Evolutionary conservation across 306 rosid genomes (phyloP).

Genomic region (Coriaria nepalensis): DNA sequence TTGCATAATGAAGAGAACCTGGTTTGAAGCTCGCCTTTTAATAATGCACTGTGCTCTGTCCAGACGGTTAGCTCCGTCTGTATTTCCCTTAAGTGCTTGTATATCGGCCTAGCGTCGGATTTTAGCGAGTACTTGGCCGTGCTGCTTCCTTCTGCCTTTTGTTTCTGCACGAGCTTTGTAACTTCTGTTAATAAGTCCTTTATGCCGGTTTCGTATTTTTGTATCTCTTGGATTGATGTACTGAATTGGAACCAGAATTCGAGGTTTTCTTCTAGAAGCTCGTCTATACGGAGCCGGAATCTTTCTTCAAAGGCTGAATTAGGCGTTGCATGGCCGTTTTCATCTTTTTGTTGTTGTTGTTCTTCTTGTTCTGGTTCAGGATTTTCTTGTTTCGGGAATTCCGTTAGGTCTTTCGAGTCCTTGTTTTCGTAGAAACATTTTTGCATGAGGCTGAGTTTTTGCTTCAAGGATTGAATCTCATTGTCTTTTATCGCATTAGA

Average conservation of each 20-base stretch:
- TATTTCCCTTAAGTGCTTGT: constrained; percentile 71
- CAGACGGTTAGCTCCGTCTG: constrained; percentile 59
- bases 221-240: constrained; percentile 54
- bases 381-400: not conserved
- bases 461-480: constrained; percentile 56
- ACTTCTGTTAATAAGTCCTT: constrained; percentile 49
- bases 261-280: constrained; percentile 78
- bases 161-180: constrained; percentile 36
- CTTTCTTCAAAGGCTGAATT: constrained; percentile 52
- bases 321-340: constrained; percentile 20
- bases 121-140: constrained; percentile 20
- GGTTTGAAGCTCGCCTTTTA: constrained; percentile 55
- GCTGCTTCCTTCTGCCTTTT: constrained; percentile 28
- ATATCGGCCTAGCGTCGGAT: constrained; percentile 75
- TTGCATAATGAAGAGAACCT: constrained; percentile 65
- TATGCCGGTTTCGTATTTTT: constrained; percentile 48
- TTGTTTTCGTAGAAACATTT: constrained; percentile 36
- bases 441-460: constrained; percentile 48
- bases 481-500: constrained; percentile 60
- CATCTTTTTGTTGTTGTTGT: constrained; percentile 4
- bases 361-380: not conserved
- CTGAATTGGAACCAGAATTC: constrained; percentile 82
- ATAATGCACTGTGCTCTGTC: constrained; percentile 34
- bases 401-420: constrained; percentile 15
- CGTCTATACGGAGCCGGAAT: constrained; percentile 57